Base-by-base conservation (phyloP, 495 filamentous ascomycete genomes). In the Barbatosphaeria neglecta region DNA sequence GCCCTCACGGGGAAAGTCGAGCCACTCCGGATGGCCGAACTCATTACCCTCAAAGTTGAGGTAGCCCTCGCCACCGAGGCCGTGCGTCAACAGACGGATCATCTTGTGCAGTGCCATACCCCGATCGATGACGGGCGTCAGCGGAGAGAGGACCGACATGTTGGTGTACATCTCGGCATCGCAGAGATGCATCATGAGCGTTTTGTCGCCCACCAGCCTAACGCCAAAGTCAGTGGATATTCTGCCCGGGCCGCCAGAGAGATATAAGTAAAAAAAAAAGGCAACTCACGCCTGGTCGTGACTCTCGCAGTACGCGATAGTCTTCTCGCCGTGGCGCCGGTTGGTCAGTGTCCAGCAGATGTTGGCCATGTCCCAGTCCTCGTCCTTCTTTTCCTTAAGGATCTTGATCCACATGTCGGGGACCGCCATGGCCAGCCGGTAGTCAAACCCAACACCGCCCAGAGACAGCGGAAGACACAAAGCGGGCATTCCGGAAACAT, bases 331-430 rank as follows among this genome's bases (percentile, higher is more conserved):
- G 58, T 97, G 84, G 16, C 92, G 80, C 27, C 92, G 77, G 66
- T 98, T 95, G 33, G 85, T 93, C 22, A 98, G 73, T 24, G 87
- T 95, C 64, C 80, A 87, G 56, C 79, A 76, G 45, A 98, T 82
- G 50, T 75, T 81, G 28, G 78, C 83, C 56, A 98, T 86, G 56
- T 97, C 87, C 92, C 92, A 98, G 8, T 95, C 85, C 54, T 81
- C 77, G 54, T 98, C 92, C 49, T 83, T 70, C 64, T 86, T 84
- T 64, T 97, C 93, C 64, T 98, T 98, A 43, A 98, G 68, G 58
- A 88, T 82, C 68, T 97, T 98, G 75, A 98, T 98, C 75, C 92
- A 98, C 84, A 97, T 83, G 65, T 98, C 92, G 13, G 92, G 92
- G 54, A 98, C 82, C 9, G 92, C 92, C 92, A 98, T 98, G 41